Percentiles rank a stretch among this genome's conserved stretches.
Conservation (phyloP, 441 rosid genomes). For the Adansonia madagascariensis region DNA sequence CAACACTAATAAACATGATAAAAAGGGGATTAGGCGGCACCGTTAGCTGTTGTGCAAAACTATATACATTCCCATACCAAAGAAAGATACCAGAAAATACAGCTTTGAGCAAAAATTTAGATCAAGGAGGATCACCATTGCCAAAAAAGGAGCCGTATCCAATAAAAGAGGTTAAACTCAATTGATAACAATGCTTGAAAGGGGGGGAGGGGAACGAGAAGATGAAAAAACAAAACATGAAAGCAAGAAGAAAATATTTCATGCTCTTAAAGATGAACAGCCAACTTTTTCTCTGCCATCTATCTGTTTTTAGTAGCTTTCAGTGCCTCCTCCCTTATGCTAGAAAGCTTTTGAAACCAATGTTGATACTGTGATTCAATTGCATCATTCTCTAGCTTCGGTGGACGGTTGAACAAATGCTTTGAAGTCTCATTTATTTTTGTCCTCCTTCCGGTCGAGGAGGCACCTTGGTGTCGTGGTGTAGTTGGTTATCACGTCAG, state of each 20-base stretch:
- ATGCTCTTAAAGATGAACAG: conserved; percentile 23
- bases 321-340: conserved; percentile 54
- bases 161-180: background rate
- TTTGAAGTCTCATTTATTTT: too few relatives aligned
- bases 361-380: conserved; percentile 53
- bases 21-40: too few relatives aligned
- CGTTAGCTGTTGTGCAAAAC: background rate
- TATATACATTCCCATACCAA: conserved; percentile 6
- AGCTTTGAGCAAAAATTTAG: conserved; percentile 13
- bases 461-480: conserved; percentile 61
- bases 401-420: background rate
- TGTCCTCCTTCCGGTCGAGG: too few relatives aligned
- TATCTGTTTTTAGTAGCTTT: conserved; percentile 56
- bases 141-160: conserved; percentile 29
- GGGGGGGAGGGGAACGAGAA: background rate
- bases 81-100: background rate
- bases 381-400: conserved; percentile 46
- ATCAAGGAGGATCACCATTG: conserved; percentile 11
- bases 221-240: background rate
- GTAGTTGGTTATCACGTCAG: conserved; percentile 99
- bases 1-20: too few relatives aligned
- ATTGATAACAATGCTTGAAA: background rate
- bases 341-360: conserved; percentile 52
- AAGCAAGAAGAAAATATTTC: background rate
- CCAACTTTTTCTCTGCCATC: conserved; percentile 43